Conservation (phyloP, 371 early-diverging fungal species). For the Mucor irregularis region DNA sequence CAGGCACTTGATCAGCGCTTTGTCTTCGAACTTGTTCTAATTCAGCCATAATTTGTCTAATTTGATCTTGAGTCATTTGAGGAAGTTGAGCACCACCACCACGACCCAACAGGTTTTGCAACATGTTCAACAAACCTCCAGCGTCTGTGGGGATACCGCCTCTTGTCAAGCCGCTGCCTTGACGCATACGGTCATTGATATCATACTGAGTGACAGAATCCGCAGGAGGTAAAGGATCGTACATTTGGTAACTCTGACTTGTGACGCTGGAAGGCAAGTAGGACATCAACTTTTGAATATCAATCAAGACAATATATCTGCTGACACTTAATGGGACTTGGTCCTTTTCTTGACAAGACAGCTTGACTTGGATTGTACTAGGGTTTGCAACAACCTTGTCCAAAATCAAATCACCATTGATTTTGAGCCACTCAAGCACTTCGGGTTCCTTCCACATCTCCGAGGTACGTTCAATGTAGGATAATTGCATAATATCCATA, state of each 20-base stretch:
- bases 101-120: conserved; percentile 21
- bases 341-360: conserved; percentile 18
- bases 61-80: conserved; percentile 18
- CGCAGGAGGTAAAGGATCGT: conserved; percentile 77
- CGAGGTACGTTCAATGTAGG: conserved; percentile 55
- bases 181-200: conserved; percentile 28
- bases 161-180: not conserved
- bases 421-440: conserved; percentile 55
- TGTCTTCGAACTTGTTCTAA: conserved; percentile 27
- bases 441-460: conserved; percentile 79
- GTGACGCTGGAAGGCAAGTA: conserved; percentile 60
- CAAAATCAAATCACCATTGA: conserved; percentile 20
- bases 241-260: conserved; percentile 58
- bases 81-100: conserved; percentile 3
- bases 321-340: conserved; percentile 61
- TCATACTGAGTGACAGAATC: conserved; percentile 57
- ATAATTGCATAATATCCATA: conserved; percentile 27
- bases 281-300: conserved; percentile 55
- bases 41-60: conserved; percentile 29
- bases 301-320: conserved; percentile 75
- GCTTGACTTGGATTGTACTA: conserved; percentile 15
- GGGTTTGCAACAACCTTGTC: conserved; percentile 5
- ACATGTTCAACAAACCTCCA: conserved; percentile 14
- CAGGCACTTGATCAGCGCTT: conserved; percentile 34
- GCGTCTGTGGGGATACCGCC: conserved; percentile 7